phyloP scores from a whole-genome alignment of 257 asterid species.

The Scutellaria barbata region DNA sequence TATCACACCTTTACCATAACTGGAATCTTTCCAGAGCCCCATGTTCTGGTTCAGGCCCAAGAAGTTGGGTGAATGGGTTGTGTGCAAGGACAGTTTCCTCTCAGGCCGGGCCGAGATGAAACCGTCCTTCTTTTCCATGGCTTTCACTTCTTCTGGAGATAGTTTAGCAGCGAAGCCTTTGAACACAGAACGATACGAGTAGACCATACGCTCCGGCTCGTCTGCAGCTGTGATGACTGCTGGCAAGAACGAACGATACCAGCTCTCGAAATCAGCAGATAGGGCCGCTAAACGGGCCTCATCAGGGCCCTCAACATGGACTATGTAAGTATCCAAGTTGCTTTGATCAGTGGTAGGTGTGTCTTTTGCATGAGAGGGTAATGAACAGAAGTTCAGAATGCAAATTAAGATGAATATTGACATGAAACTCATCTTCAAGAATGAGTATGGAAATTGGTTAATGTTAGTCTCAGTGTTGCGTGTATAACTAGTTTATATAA shows the following conservation, averaged over 20 bases:
- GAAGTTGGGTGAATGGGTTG: constrained; percentile 36
- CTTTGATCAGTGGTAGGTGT: neutral
- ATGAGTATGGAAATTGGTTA: too few species aligned
- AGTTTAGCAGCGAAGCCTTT: constrained; percentile 47
- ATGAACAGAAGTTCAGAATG: too few species aligned
- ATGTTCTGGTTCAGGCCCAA: constrained; percentile 14
- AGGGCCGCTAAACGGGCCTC: neutral
- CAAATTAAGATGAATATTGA: too few species aligned
- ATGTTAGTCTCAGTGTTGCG: too few species aligned
- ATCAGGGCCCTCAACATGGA: constrained; percentile 22
- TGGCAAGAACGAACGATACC: constrained; percentile 26
- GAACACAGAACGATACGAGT: constrained; percentile 36
- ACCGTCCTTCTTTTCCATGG: constrained; percentile 21
- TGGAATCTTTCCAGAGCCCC: constrained; percentile 20
- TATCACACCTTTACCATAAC: constrained; percentile 26
- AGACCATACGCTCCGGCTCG: neutral
- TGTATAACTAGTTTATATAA: too few species aligned
- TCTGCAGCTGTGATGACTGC: neutral
- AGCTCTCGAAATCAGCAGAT: constrained; percentile 2
- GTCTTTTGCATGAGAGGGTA: too few species aligned
- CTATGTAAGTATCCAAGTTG: constrained; percentile 8
- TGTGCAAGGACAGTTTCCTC: constrained; percentile 17
- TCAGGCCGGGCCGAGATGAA: constrained; percentile 32
- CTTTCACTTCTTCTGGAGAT: constrained; percentile 38
- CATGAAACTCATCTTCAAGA: too few species aligned